A percentile compares a stretch with the other conserved stretches of the same genome.
Evolutionary conservation across 192 early-diverging fungal genomes (phyloP).

Genomic region (Umbelopsis sp.): DNA sequence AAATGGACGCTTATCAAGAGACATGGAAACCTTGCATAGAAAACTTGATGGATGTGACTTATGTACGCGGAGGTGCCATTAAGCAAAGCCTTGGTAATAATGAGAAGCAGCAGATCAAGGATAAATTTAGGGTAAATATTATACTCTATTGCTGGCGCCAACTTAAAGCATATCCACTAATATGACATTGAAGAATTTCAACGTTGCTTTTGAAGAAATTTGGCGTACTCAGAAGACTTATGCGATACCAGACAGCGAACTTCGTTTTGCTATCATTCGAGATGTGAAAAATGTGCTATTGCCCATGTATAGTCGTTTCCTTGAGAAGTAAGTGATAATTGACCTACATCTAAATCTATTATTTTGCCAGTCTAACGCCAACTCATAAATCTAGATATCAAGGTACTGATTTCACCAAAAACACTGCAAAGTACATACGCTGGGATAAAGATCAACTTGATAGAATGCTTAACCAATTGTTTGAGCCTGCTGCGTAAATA

Average conservation of each 20-base stretch:
- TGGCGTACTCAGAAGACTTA: constrained; percentile 70
- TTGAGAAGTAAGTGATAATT: constrained; percentile 61
- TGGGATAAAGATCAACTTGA: constrained; percentile 72
- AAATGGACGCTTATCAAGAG: constrained; percentile 54
- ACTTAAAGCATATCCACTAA: background rate
- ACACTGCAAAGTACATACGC: constrained; percentile 79
- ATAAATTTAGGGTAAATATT: constrained; percentile 75
- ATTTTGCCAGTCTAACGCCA: constrained; percentile 5
- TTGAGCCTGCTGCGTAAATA: constrained; percentile 47
- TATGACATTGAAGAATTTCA: constrained; percentile 64
- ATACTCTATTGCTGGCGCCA: background rate
- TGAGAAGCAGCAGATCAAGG: constrained; percentile 79
- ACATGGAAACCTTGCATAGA: constrained; percentile 80
- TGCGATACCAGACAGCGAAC: constrained; percentile 78
- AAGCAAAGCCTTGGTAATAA: constrained; percentile 62
- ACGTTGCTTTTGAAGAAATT: constrained; percentile 79
- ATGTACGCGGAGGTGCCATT: constrained; percentile 65
- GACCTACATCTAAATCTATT: background rate
- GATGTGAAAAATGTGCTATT: constrained; percentile 73
- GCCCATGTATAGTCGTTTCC: constrained; percentile 79
- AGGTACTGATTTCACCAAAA: constrained; percentile 79
- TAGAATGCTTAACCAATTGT: constrained; percentile 68
- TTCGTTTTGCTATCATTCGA: constrained; percentile 68
- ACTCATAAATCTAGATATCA: constrained; percentile 47
- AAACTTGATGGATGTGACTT: constrained; percentile 72